Evolutionary conservation across 2,329 filamentous ascomycete genomes (phyloP).

Genomic region (Aspergillus nomiae): DNA sequence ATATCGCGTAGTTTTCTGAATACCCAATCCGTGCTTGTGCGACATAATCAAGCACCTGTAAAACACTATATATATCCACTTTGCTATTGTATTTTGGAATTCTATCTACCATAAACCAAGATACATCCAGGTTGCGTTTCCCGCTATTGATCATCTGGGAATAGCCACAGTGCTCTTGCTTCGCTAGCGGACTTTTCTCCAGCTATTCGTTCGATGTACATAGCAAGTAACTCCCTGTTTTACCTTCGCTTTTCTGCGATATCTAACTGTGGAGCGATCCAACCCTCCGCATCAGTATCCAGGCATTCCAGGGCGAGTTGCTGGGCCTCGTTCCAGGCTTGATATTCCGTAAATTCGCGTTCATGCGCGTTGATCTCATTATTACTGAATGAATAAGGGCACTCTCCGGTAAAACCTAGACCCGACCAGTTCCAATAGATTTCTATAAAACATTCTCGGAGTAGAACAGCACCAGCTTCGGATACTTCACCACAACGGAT

Average conservation of each 20-base stretch:
- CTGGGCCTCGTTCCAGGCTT: conserved; percentile 28
- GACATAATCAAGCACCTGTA: too few species aligned
- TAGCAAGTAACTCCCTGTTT: conserved; percentile 28
- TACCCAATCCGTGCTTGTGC: too few species aligned
- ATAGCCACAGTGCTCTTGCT: conserved; percentile 24
- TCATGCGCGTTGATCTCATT: conserved; percentile 30
- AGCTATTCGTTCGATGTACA: conserved; percentile 22
- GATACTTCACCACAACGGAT: conserved; percentile 31
- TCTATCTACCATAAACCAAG: too few species aligned
- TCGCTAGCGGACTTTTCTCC: conserved; percentile 21
- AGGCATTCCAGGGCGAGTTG: conserved; percentile 31
- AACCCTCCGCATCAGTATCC: conserved; percentile 38
- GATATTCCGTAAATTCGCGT: conserved; percentile 32
- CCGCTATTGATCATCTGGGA: conserved; percentile 5
- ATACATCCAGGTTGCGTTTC: too few species aligned
- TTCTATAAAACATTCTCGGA: conserved; percentile 37
- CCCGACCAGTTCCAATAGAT: conserved; percentile 31
- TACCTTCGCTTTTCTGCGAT: conserved; percentile 23
- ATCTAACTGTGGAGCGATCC: conserved; percentile 36
- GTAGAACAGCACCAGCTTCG: conserved; percentile 31
- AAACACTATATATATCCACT: too few species aligned
- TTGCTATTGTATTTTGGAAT: too few species aligned
- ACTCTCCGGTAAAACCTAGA: conserved; percentile 27
- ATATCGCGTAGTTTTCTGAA: too few species aligned
- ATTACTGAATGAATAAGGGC: conserved; percentile 30